These are phyloP conservation scores for Lumnitzera racemosa DNA, from an alignment of 345 rosid species.

Conservation along the genomic window DNA sequence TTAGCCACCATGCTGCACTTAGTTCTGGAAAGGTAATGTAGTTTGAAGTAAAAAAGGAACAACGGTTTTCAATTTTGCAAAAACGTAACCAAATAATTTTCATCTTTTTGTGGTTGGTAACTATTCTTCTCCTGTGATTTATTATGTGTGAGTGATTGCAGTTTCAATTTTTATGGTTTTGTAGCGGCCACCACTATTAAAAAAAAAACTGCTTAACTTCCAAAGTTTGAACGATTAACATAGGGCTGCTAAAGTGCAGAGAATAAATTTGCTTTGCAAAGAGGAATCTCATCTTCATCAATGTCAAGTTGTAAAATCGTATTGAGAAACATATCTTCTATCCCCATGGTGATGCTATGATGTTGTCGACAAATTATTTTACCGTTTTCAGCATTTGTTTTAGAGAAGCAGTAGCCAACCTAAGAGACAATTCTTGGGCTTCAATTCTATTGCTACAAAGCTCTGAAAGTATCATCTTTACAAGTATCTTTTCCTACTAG, in stretches of 20 bases:
- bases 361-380: slow-evolving; percentile 73
- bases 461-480: slow-evolving; percentile 49
- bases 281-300: slow-evolving; percentile 37
- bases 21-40: too few relatives aligned
- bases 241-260: slow-evolving; percentile 86
- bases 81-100: too few relatives aligned
- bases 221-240: slow-evolving; percentile 57
- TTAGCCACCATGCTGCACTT: too few relatives aligned
- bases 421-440: slow-evolving; percentile 90
- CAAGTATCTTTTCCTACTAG: slow-evolving; percentile 32
- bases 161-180: too few relatives aligned
- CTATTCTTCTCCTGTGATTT: too few relatives aligned
- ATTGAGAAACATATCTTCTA: slow-evolving; percentile 92
- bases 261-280: slow-evolving; percentile 56
- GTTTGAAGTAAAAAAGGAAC: too few relatives aligned
- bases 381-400: slow-evolving; percentile 78
- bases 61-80: too few relatives aligned
- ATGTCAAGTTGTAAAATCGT: slow-evolving; percentile 55
- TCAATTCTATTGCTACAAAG: slow-evolving; percentile 59
- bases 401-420: slow-evolving; percentile 72
- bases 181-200: too few relatives aligned
- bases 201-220: slow-evolving; percentile 16
- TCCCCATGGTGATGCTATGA: slow-evolving; percentile 63
- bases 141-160: too few relatives aligned
- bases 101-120: too few relatives aligned